Base-by-base conservation (phyloP, 2,329 filamentous ascomycete species). In the Lachnellula hyalina region DNA sequence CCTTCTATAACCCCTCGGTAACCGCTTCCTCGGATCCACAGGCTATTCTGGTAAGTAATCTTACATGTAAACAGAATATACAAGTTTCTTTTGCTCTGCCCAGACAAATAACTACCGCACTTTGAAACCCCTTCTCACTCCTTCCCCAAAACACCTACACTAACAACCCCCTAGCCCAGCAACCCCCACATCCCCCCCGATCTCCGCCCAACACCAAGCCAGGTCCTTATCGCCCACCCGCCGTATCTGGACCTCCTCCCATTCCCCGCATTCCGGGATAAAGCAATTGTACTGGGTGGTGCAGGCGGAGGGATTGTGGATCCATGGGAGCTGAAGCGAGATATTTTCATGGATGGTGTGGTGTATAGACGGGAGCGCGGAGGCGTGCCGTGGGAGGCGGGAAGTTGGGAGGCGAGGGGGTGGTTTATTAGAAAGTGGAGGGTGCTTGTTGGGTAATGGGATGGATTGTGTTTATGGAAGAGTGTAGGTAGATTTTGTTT, bases 161-260 rank as follows among this genome's bases (percentile, higher is more conserved):
- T 25, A 25, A 25, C 25, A 25, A 5, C 3, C 5, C 25, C 28
- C 28, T 7, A 28, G 28, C 7, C 61, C 12, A 23, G 35, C 15
- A 56, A 53, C 23, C 55, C 63, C 1, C 61, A 56, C 2, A 60
- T 68, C 2, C 71, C 72, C 9, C 25, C 61, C 4, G 62, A 71
- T 50, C 61, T 74, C 0, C 69, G 63, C 19, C 72, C 72, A 2
- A 74, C 71, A 0, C 56, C 70, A 28, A 63, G 69, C 2, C 72
- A 74, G 56, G 67, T 74, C 11, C 59, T 74, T 11, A 62, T 70
- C 42, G 68, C 70, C 12, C 72, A 74, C 51, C 70, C 72, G 53
- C 65, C 70, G 0, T 67, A 67, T 32, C 54, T 74, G 12, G 72
- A 74, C 51, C 49, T 73, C 3, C 61, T 74, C 5, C 71, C 72